Conservation (phyloP, 2,329 filamentous ascomycete species). For the Colletotrichum endophyticum region DNA sequence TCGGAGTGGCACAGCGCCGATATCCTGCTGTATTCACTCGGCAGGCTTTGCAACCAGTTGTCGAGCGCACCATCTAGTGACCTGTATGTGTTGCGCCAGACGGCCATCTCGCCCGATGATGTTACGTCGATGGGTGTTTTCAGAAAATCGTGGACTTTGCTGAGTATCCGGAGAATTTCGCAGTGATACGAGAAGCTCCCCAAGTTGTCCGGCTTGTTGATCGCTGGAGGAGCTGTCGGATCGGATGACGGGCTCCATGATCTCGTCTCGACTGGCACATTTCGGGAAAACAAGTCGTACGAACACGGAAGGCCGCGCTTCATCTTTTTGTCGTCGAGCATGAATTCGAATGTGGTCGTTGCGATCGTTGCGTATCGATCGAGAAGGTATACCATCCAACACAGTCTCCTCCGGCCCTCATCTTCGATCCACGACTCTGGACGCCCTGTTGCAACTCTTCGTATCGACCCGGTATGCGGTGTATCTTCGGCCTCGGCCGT, state of each 20-base stretch:
- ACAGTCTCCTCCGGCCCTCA: slow-evolving; percentile 44
- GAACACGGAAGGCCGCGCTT: slow-evolving; percentile 46
- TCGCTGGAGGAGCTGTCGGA: slow-evolving; percentile 24
- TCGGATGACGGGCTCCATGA: slow-evolving; percentile 28
- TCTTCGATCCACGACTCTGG: slow-evolving; percentile 51
- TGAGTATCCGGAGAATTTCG: slow-evolving; percentile 47
- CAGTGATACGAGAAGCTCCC: slow-evolving; percentile 51
- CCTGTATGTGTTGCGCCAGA: slow-evolving; percentile 46
- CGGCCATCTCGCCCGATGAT: slow-evolving; percentile 39
- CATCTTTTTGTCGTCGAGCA: slow-evolving; percentile 43
- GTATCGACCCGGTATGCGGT: slow-evolving; percentile 37
- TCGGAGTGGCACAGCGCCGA: slow-evolving; percentile 50
- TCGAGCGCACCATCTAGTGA: slow-evolving; percentile 43
- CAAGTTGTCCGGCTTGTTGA: slow-evolving; percentile 45
- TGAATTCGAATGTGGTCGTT: slow-evolving; percentile 45
- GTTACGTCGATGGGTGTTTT: slow-evolving; percentile 43
- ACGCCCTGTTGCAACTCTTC: slow-evolving; percentile 35
- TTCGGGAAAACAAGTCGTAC: slow-evolving; percentile 48
- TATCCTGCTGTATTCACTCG: slow-evolving; percentile 50
- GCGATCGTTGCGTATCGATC: slow-evolving; percentile 49
- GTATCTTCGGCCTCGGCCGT: slow-evolving; percentile 34
- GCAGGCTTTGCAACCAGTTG: slow-evolving; percentile 45
- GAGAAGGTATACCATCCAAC: slow-evolving; percentile 51
- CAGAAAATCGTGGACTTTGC: slow-evolving; percentile 47
- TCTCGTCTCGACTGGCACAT: slow-evolving; percentile 46